These are phyloP conservation scores for Cyberlindnera sargentensis DNA, from an alignment of 805 yeast genomes.

Conservation along the genomic window DNA sequence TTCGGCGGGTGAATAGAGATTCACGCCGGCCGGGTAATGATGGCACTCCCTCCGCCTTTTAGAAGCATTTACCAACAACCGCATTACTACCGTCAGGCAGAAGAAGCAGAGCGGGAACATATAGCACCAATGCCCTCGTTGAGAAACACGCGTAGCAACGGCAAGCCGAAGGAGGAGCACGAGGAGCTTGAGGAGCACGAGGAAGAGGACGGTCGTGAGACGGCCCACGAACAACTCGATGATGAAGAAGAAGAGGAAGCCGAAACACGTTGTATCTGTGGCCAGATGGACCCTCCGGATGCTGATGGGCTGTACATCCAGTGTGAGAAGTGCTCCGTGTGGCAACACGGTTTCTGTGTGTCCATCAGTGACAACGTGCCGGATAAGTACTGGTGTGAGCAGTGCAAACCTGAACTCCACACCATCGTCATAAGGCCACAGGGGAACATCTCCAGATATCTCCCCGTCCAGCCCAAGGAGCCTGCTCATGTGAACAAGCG, in stretches of 20 bases:
- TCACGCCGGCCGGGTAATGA: too few relatives aligned
- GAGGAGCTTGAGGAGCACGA: slow-evolving; percentile 4
- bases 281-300: slow-evolving; percentile 37
- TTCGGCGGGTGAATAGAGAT: too few relatives aligned
- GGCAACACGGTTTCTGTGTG: slow-evolving; percentile 98
- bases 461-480: slow-evolving; percentile 35
- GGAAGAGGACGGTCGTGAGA: slow-evolving; percentile 3
- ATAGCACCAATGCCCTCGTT: not conserved
- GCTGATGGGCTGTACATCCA: slow-evolving; percentile 65
- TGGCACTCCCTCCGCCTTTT: too few relatives aligned
- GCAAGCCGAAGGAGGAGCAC: not conserved
- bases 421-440: slow-evolving; percentile 40
- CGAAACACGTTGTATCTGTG: slow-evolving; percentile 40
- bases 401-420: slow-evolving; percentile 83
- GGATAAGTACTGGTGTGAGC: slow-evolving; percentile 92
- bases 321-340: slow-evolving; percentile 85
- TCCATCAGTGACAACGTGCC: slow-evolving; percentile 78
- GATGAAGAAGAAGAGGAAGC: slow-evolving; percentile 35
- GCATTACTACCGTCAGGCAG: too few relatives aligned
- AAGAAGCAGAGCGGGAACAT: too few relatives aligned
- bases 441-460: slow-evolving; percentile 42
- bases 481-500: slow-evolving; percentile 13
- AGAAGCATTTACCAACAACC: too few relatives aligned
- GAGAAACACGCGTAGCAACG: not conserved
- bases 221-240: slow-evolving; percentile 16